Conservation (phyloP, 2,329 filamentous ascomycete genomes). For the Hymenoscyphus fraxineus region DNA sequence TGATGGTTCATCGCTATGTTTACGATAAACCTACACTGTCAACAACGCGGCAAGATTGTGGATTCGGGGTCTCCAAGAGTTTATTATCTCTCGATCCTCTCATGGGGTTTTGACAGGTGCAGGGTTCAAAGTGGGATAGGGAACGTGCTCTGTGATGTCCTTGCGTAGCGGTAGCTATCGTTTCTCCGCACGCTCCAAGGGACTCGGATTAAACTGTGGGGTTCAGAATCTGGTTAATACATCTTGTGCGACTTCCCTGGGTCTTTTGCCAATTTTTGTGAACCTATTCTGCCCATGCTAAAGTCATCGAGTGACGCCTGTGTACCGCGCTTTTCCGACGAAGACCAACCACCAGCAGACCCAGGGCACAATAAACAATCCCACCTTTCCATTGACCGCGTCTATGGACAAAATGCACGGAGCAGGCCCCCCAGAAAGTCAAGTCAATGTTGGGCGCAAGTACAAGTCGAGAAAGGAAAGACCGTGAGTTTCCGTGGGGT, state of each 20-base stretch:
- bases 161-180: slow-evolving; percentile 1
- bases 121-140: slow-evolving; percentile 7
- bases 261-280: not conserved
- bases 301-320: not conserved
- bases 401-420: slow-evolving; percentile 1
- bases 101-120: slow-evolving; percentile 5
- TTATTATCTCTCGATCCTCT: slow-evolving; percentile 3
- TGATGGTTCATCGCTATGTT: not conserved
- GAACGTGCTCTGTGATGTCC: slow-evolving; percentile 1
- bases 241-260: slow-evolving; percentile 4
- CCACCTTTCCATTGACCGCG: slow-evolving; percentile 5
- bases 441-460: slow-evolving; percentile 26
- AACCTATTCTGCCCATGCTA: not conserved
- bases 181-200: not conserved
- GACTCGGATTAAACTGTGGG: not conserved
- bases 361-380: not conserved
- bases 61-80: slow-evolving; percentile 1
- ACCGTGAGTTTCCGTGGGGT: slow-evolving; percentile 20
- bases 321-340: not conserved
- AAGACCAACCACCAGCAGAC: not conserved
- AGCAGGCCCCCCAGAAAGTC: slow-evolving; percentile 9
- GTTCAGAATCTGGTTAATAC: not conserved
- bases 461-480: slow-evolving; percentile 31
- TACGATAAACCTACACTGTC: not conserved
- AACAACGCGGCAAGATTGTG: not conserved